A percentile compares a stretch with the other conserved stretches of the same genome.
These are phyloP conservation scores for Fusarium buharicum DNA, from an alignment of 2,329 filamentous ascomycete species.

Conservation along the genomic window DNA sequence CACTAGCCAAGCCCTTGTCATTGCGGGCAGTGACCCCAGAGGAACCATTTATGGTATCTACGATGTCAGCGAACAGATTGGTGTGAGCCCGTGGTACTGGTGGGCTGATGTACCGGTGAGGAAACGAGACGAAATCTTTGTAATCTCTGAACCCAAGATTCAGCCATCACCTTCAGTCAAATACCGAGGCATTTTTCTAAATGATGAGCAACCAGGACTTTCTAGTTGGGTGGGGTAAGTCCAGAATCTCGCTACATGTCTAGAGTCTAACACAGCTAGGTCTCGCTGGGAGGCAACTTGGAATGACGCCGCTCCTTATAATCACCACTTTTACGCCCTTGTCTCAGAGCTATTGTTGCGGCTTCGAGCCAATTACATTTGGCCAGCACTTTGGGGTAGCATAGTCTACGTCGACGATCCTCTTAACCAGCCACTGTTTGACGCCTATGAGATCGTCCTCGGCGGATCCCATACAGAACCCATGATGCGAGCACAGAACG, in stretches of 20 bases:
- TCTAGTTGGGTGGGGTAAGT: conserved; percentile 60
- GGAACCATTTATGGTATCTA: conserved; percentile 71
- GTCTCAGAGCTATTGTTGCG: conserved; percentile 78
- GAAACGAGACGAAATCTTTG: conserved; percentile 60
- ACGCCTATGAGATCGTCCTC: conserved; percentile 79
- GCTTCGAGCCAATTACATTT: conserved; percentile 77
- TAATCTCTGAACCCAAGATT: conserved; percentile 49
- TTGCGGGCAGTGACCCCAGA: conserved; percentile 67
- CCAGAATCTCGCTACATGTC: accelerated
- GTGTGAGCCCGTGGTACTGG: conserved; percentile 66
- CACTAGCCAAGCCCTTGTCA: conserved; percentile 59
- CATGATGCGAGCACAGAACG: conserved; percentile 70
- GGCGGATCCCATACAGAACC: conserved; percentile 80
- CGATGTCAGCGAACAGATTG: conserved; percentile 69
- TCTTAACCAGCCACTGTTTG: conserved; percentile 73
- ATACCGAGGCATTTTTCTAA: conserved; percentile 71
- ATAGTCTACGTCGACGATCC: conserved; percentile 80
- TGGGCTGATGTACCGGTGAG: conserved; percentile 67
- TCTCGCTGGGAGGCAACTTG: conserved; percentile 54
- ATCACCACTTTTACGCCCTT: conserved; percentile 70
- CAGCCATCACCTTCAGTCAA: conserved; percentile 65
- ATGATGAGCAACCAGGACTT: conserved; percentile 60
- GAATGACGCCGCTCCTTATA: conserved; percentile 66
- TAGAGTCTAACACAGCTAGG: conserved; percentile 7
- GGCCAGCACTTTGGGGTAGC: conserved; percentile 76